Evolutionary conservation across 169 alveolate species (phyloP), one percentile per base, ranked within the genome.

Genomic region (Fabrea salina): DNA sequence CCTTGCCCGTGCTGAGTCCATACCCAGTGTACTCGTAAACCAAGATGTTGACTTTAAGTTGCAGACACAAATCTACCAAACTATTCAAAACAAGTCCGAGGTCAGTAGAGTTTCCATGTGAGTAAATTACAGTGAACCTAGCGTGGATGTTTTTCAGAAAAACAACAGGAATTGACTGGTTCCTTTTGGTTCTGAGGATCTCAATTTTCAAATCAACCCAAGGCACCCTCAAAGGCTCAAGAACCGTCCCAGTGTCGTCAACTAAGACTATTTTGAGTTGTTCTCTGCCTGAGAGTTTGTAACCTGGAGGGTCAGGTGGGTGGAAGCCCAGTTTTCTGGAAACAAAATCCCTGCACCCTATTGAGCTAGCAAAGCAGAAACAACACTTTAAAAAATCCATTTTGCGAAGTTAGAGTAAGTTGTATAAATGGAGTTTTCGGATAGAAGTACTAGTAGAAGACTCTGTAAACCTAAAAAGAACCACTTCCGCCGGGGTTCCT

Each of bases 11-110:
- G 49, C 95, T 85, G 57, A 80, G 61, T 32, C 98, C 98, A 83
- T 95, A 95, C n/a, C 98, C 98, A 47, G 95, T 82, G 87, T 95
- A 95, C 53, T 95, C 98, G 77, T 93, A 95, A 51, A 96, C 88
- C 19, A 95, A 61, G n/a, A 93, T 71, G 80, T 93, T 93, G 4
- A 84, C 95, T 33, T 74, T 79, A 22, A 77, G 79, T n/a, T 74
- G 58, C n/a, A 32, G 8, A 50, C 91, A 72, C 35, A 94, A 37
- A 37, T 85, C 87, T 27, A 87, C 43, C 59, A 71, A 84, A 37
- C 75, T 37, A 79, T 76, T 83, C 27, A 79, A 78, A 89, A 85
- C 85, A 67, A 84, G 75, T n/a, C 98, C 98, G 25, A 95, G 81
- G 70, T 95, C 98, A 27, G 97, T 89, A 85, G 91, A 87, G 82